Evolutionary conservation across 345 rosid genomes (phyloP).

Genomic region (Aquilaria sinensis): DNA sequence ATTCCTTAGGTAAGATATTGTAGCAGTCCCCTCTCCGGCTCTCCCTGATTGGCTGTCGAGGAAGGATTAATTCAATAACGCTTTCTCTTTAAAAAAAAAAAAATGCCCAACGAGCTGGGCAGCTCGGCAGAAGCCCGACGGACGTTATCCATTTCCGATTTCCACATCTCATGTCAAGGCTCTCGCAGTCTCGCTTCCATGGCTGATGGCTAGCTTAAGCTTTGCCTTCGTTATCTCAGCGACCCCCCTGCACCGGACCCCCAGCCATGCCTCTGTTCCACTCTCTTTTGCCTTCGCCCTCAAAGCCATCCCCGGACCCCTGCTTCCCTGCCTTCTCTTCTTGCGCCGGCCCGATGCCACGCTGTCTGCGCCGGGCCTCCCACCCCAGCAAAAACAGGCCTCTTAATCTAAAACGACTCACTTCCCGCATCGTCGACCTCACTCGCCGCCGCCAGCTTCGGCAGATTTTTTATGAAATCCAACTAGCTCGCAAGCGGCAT

Average conservation of each 20-base stretch:
- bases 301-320: constrained; percentile 6
- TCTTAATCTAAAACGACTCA: constrained; percentile 48
- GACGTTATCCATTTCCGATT: too few relatives aligned
- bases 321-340: constrained; percentile 13
- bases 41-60: too few relatives aligned
- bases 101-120: too few relatives aligned
- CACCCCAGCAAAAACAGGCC: constrained; percentile 9
- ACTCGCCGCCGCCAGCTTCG: constrained; percentile 59
- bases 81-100: too few relatives aligned
- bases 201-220: constrained; percentile 32
- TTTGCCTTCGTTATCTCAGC: too few relatives aligned
- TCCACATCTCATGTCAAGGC: too few relatives aligned
- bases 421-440: constrained; percentile 59
- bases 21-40: too few relatives aligned
- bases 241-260: neutral
- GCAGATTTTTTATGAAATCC: constrained; percentile 62
- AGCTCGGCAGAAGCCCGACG: too few relatives aligned
- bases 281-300: constrained; percentile 6
- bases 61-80: too few relatives aligned
- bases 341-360: constrained; percentile 30
- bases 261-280: constrained; percentile 29
- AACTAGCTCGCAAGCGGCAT: constrained; percentile 42
- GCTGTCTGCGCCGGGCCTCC: constrained; percentile 21
- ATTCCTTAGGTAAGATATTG: too few relatives aligned
- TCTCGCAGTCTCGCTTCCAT: constrained; percentile 1